Evolutionary conservation across 768 basidiomycete species (phyloP), one percentile per base, ranked within the genome.

Genomic region (Psilocybe cyanescens): DNA sequence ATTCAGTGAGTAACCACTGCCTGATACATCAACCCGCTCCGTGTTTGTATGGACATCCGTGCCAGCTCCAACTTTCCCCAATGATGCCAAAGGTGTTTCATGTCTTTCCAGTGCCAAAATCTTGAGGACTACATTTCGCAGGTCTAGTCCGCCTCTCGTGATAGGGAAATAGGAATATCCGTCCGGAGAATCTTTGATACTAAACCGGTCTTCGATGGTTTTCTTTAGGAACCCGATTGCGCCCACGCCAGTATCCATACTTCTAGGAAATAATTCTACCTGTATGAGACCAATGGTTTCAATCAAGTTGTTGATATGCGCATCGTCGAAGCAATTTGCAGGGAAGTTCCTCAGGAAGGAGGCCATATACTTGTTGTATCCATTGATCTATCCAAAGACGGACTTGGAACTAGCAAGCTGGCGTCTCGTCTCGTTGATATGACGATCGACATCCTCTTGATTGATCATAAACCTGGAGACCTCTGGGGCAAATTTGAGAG

Each of bases 161-260:
- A 79, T 71, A 0, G 79, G 76, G 63, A 78, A 75, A 66, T 76
- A 80, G 67, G 77, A 79, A 58, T 77, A 80, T 6, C 79, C 79
- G 44, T 76, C 73, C 0, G 78, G 79, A 5, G 80, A 67, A 58
- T 78, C 72, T 8, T 56, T 67, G 1, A 76, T 64, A 3, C 69
- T 71, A 57, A 78, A 79, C 2, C 76, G 71, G 16, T 67, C 63
- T 28, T 69, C 70, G 28, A 81, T 57, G 37, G 59, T 61, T 24
- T 54, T 61, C 37, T 65, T 65, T 47, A 74, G 60, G 48, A 70
- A 65, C 19, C 19, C 71, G 24, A 71, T 57, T 2, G 67, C 68
- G 14, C 72, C 68, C 8, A 66, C 69, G 41, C 33, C 48, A 39
- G 28, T 39, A 16, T 41, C 51, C 29, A 59, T 64, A 7, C 67